Conservation (phyloP, 495 filamentous ascomycete genomes). For the Rostrohypoxylon terebratum region DNA sequence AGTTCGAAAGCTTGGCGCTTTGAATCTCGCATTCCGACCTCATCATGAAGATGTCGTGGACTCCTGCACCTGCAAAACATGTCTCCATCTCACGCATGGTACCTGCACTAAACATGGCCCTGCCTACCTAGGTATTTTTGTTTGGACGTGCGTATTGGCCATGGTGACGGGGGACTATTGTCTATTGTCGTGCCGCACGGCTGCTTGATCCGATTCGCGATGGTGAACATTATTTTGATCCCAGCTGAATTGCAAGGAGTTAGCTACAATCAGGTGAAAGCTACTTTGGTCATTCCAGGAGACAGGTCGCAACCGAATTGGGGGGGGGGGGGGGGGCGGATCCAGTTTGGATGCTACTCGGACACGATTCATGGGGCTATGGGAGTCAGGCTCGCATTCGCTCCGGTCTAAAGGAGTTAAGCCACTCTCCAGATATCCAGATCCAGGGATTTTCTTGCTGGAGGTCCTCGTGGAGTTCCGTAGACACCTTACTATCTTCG, state of each 20-base stretch:
- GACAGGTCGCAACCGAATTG: neutral
- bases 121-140: neutral
- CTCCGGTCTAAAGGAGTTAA: constrained; percentile 3
- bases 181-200: neutral
- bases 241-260: constrained; percentile 9
- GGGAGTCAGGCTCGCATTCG: constrained; percentile 7
- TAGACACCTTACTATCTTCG: constrained; percentile 2
- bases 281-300: neutral
- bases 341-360: neutral
- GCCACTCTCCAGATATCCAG: neutral
- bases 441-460: neutral
- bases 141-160: neutral
- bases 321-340: no score
- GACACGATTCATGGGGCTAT: neutral
- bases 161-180: neutral
- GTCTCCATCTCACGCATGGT: constrained; percentile 1
- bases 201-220: neutral
- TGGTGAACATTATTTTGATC: neutral
- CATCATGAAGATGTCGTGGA: neutral
- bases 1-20: constrained; percentile 23
- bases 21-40: constrained; percentile 5
- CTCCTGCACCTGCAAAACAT: neutral
- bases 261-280: neutral
- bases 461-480: neutral
- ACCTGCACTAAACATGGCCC: neutral